Percentiles rank a stretch among this genome's conserved stretches.
Evolutionary conservation across 140 eudicot species (phyloP).

Genomic region (Oenanthe javanica): DNA sequence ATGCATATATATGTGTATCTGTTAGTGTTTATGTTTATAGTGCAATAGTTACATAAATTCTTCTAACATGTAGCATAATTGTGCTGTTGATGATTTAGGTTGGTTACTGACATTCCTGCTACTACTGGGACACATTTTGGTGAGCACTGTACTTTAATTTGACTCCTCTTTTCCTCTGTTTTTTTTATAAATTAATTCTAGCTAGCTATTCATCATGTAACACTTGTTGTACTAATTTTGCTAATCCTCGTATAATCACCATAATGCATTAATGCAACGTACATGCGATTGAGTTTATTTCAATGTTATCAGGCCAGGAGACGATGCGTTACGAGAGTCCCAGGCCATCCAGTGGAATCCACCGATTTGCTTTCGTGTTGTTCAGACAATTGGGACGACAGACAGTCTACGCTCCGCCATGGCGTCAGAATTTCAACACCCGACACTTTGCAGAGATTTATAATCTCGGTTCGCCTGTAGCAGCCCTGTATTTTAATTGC

Average conservation of each 20-base stretch:
- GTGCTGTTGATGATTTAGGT: conserved; percentile 24
- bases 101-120: conserved; percentile 88
- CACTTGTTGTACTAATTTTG: too few relatives aligned
- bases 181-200: neutral
- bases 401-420: conserved; percentile 70
- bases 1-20: too few relatives aligned
- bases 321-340: conserved; percentile 70
- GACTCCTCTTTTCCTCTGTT: neutral
- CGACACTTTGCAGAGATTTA: conserved; percentile 69
- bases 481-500: conserved; percentile 65
- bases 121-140: conserved; percentile 74
- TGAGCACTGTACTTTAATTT: conserved; percentile 16
- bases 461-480: conserved; percentile 81
- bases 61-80: neutral
- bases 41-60: neutral
- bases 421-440: conserved; percentile 86
- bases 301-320: conserved; percentile 49
- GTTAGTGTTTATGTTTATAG: neutral
- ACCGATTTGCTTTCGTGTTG: conserved; percentile 57
- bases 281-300: too few relatives aligned
- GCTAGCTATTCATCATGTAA: too few relatives aligned
- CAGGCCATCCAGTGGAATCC: conserved; percentile 74
- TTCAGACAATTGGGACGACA: conserved; percentile 70
- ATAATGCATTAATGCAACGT: too few relatives aligned
- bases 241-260: too few relatives aligned